A percentile compares a stretch with the other conserved stretches of the same genome.
Evolutionary conservation across 108 stramenopile species (phyloP).

Genomic region (Cyclotella atomus): DNA sequence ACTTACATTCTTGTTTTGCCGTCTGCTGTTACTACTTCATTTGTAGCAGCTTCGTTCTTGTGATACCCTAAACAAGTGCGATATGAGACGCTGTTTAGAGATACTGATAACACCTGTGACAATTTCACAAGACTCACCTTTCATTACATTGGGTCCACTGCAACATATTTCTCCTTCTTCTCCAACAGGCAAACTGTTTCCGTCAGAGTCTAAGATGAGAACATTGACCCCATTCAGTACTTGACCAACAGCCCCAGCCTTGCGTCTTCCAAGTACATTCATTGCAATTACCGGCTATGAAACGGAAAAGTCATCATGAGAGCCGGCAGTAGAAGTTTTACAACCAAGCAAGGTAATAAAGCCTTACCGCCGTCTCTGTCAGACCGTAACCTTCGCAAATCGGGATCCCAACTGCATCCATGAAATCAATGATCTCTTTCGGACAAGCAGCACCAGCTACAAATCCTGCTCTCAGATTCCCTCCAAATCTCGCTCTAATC

Average conservation of each 20-base stretch:
- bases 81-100: not conserved
- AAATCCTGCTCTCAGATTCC: constrained; percentile 77
- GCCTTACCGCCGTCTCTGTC: constrained; percentile 82
- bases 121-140: constrained; percentile 10
- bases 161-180: constrained; percentile 92
- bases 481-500: constrained; percentile 92
- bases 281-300: constrained; percentile 73
- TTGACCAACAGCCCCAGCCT: constrained; percentile 78
- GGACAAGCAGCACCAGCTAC: constrained; percentile 93
- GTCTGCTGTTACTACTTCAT: constrained; percentile 80
- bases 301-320: not conserved
- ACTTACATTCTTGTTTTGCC: constrained; percentile 78
- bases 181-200: constrained; percentile 62
- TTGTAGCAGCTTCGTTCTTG: constrained; percentile 87
- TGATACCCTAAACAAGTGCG: constrained; percentile 69
- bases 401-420: constrained; percentile 91
- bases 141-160: constrained; percentile 90
- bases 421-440: constrained; percentile 86
- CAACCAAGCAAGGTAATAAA: too few species aligned
- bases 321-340: too few species aligned
- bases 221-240: constrained; percentile 80
- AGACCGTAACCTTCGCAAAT: constrained; percentile 94
- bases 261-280: constrained; percentile 69
- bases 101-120: not conserved
- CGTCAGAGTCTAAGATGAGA: constrained; percentile 69